Conservation (phyloP, 108 stramenopile genomes). For the Cyclotella baltica region DNA sequence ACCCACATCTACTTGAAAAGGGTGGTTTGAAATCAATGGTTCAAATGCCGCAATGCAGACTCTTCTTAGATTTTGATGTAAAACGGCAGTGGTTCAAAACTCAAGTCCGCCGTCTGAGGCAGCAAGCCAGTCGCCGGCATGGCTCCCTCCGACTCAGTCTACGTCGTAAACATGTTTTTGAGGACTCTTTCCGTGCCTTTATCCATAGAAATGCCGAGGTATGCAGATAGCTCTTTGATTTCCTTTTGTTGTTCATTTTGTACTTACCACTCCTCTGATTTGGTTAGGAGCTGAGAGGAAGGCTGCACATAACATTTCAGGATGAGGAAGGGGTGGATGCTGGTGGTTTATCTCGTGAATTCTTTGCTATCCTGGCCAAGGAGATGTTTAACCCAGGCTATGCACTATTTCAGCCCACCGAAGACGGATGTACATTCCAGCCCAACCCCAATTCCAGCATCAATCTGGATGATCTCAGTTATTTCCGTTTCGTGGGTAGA, state of each 20-base stretch:
- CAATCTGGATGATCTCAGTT: conserved; percentile 95
- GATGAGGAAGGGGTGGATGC: conserved; percentile 99
- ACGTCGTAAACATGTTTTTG: conserved; percentile 90
- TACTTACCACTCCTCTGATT: not conserved
- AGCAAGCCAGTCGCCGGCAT: conserved; percentile 86
- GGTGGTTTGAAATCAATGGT: conserved; percentile 88
- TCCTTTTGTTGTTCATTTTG: not conserved
- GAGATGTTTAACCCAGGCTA: conserved; percentile 99
- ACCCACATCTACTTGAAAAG: conserved; percentile 88
- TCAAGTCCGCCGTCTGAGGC: conserved; percentile 84
- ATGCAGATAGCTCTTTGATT: not conserved
- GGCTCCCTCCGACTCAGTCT: conserved; percentile 91
- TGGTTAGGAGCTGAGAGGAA: conserved; percentile 82
- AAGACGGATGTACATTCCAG: conserved; percentile 97
- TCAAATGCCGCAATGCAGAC: conserved; percentile 81
- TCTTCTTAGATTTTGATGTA: conserved; percentile 94
- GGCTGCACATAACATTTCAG: conserved; percentile 94
- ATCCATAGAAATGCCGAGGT: conserved; percentile 91
- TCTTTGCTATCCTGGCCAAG: conserved; percentile 95
- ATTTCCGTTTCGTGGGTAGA: conserved; percentile 97
- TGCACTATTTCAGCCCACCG: conserved; percentile 95
- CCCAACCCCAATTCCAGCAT: conserved; percentile 96
- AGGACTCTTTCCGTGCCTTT: conserved; percentile 96
- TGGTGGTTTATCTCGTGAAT: conserved; percentile 97
- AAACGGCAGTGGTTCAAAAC: conserved; percentile 92